Conservation (phyloP, 805 yeast species). For the Kregervanrija delftensis region DNA sequence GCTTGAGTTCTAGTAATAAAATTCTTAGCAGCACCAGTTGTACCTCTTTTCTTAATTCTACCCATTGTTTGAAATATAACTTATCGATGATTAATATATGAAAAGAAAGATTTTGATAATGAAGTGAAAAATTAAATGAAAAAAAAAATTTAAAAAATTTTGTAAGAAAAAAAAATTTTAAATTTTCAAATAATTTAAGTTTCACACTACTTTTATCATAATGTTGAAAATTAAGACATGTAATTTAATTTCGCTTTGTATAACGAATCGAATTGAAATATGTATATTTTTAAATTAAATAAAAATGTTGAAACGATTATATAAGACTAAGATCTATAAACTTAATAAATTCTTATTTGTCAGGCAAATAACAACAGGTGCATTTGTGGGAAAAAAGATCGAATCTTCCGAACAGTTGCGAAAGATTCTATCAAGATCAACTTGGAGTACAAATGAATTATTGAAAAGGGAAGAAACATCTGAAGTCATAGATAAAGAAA, state of each 20-base stretch:
- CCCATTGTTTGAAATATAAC: constrained; percentile 32
- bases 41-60: constrained; percentile 76
- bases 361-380: neutral
- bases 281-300: too few relatives aligned
- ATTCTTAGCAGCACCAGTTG: constrained; percentile 84
- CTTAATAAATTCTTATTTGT: neutral
- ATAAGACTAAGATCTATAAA: too few relatives aligned
- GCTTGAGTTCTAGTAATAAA: constrained; percentile 95
- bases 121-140: constrained; percentile 2
- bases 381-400: constrained; percentile 10
- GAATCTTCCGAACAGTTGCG: constrained; percentile 12
- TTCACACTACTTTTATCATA: too few relatives aligned
- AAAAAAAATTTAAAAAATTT: neutral
- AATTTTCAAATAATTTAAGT: too few relatives aligned
- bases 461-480: constrained; percentile 7
- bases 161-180: too few relatives aligned
- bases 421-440: constrained; percentile 12
- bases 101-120: neutral
- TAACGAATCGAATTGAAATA: too few relatives aligned
- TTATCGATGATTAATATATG: neutral
- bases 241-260: too few relatives aligned
- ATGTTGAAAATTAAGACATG: too few relatives aligned
- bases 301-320: too few relatives aligned
- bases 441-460: constrained; percentile 24
- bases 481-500: constrained; percentile 9